These are phyloP conservation scores for Lactarius pseudohatsudake DNA, from an alignment of 768 basidiomycete species.

Conservation along the genomic window DNA sequence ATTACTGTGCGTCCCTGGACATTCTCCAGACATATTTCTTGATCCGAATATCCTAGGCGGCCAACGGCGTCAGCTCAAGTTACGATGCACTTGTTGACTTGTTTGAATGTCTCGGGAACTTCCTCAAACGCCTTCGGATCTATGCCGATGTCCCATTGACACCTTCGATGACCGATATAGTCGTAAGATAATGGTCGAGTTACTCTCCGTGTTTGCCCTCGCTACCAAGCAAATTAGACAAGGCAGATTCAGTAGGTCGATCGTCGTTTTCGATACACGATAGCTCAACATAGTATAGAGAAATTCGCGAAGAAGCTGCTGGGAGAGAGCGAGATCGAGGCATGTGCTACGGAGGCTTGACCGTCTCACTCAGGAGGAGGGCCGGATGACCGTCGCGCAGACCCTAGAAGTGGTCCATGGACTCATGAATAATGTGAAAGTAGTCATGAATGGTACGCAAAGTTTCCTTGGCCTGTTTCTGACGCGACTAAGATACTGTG, in stretches of 20 bases:
- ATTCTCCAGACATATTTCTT: too few relatives aligned
- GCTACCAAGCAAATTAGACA: conserved; percentile 10
- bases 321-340: conserved; percentile 13
- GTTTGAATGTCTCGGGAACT: conserved; percentile 7
- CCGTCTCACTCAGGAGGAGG: too few relatives aligned
- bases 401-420: too few relatives aligned
- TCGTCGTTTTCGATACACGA: too few relatives aligned
- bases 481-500: too few relatives aligned
- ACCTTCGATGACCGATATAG: not conserved
- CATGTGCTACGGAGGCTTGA: conserved; percentile 24
- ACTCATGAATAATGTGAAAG: too few relatives aligned
- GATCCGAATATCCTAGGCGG: not conserved
- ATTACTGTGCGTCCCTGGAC: not conserved
- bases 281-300: not conserved
- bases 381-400: too few relatives aligned
- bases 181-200: conserved; percentile 4
- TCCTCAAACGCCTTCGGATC: conserved; percentile 6
- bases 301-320: conserved; percentile 7
- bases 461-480: too few relatives aligned
- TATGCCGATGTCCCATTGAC: not conserved
- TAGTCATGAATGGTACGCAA: too few relatives aligned
- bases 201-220: not conserved
- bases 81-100: conserved; percentile 6
- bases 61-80: not conserved
- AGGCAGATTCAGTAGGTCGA: conserved; percentile 4